Evolutionary conservation across 2,329 filamentous ascomycete genomes (phyloP), one percentile per base, ranked within the genome.

Genomic region (Botrytis medusae): DNA sequence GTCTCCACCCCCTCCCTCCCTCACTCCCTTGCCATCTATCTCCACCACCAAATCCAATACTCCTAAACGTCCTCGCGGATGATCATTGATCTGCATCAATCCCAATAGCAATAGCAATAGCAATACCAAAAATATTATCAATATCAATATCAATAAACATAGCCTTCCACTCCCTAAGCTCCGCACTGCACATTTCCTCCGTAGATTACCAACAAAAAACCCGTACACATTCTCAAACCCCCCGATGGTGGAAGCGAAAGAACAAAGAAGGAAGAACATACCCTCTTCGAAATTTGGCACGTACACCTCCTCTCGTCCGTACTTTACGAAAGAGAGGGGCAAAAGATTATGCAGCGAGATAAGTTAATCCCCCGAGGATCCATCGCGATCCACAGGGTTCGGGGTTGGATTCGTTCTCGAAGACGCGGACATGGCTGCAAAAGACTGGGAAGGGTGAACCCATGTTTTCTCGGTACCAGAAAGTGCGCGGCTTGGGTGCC

Each of bases 321-420:
- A 4, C 12, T 14, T n/a, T 51, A 51, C 46, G 46, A 51, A 2
- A 37, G 25, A 7, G 60, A 62, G 34, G 37, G 37, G 22, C 60
- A 25, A 9, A 25, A 62, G 60, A 62, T 62, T 62, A 40, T 62
- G 60, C 60, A 62, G 22, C 34, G 60, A 62, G 60, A 62, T 62
- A 62, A 40, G 60, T 40, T 40, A 16, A 40, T 57, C 57, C 57
- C 29, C 57, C 57, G 20, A 25, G 57, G 25, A n/a, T 29, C 51
- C 51, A 57, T 29, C 10, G 2, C 5, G n/a, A 29, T 57, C 51
- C 51, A 57, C 51, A n/a, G n/a, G n/a, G 2, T n/a, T 16, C 5
- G 3, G 25, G 34, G 34, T 37, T 5, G 34, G 34, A 37, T 37
- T 37, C 34, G 48, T n/a, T 51, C n/a, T 57, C 25, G 51, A 57